These are phyloP conservation scores for Leersia perrieri DNA, from an alignment of 176 grass and related monocot species.

Conservation along the genomic window DNA sequence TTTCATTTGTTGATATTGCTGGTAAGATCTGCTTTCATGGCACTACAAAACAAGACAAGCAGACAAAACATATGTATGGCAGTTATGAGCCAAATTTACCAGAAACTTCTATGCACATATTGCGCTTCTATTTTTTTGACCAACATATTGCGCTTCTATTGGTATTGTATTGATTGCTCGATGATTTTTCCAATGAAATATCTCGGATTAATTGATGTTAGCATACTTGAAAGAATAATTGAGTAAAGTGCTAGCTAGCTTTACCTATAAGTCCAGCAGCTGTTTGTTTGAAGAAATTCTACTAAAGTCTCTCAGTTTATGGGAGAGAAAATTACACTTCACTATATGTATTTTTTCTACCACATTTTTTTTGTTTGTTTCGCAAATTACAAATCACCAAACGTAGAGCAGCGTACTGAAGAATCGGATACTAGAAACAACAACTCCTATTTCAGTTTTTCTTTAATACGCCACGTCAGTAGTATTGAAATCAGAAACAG, in stretches of 20 bases:
- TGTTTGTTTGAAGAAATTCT: neutral
- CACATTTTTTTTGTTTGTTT: neutral
- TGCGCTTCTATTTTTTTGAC: neutral
- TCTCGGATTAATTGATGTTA: neutral
- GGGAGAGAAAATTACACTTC: neutral
- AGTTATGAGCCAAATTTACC: neutral
- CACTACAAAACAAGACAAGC: neutral
- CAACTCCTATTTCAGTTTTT: neutral
- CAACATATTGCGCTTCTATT: neutral
- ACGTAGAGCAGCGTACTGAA: neutral
- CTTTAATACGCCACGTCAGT: neutral
- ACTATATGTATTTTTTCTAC: neutral
- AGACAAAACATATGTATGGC: neutral
- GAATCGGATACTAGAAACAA: neutral
- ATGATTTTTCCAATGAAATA: neutral
- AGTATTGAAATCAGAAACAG: neutral
- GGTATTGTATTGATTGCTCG: neutral
- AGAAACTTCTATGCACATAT: neutral
- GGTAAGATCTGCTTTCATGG: slow-evolving; percentile 1
- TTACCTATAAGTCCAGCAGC: neutral
- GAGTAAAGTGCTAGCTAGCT: slow-evolving; percentile 11
- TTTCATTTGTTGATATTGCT: neutral
- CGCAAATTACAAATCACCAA: neutral
- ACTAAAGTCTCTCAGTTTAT: neutral
- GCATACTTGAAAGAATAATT: neutral